phyloP scores from a whole-genome alignment of 805 yeast genomes.

The Wickerhamiella vanderwaltii region DNA sequence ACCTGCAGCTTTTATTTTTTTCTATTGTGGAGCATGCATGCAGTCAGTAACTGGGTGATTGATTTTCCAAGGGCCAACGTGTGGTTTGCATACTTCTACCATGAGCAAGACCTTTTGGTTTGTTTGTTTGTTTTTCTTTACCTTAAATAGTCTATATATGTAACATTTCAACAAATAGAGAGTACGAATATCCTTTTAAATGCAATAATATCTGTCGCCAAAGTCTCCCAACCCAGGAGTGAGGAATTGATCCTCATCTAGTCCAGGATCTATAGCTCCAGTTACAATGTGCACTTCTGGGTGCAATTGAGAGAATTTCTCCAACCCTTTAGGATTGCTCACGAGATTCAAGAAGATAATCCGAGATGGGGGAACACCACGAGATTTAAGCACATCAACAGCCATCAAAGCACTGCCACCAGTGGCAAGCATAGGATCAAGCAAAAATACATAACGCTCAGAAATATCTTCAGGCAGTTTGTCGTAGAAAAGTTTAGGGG shows the following conservation, averaged over 20 bases:
- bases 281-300: conserved; percentile 84
- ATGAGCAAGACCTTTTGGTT: no score
- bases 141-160: no score
- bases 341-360: conserved; percentile 82
- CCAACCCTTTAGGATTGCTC: conserved; percentile 91
- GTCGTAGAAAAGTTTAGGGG: conserved; percentile 83
- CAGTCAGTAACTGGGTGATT: no score
- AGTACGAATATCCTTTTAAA: no score
- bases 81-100: no score
- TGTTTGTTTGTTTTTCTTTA: no score
- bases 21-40: no score
- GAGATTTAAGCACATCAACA: conserved; percentile 69
- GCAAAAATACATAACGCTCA: conserved; percentile 74
- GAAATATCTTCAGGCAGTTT: conserved; percentile 88
- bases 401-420: conserved; percentile 99
- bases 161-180: no score
- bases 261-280: conserved; percentile 80
- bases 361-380: conserved; percentile 81
- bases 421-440: conserved; percentile 97
- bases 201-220: conserved; percentile 94
- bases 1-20: no score
- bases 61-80: no score
- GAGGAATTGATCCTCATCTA: conserved; percentile 75
- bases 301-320: conserved; percentile 59
- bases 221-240: conserved; percentile 96